A percentile compares a stretch with the other conserved stretches of the same genome.
Evolutionary conservation across 2,329 filamentous ascomycete species (phyloP).

Genomic region (Gremmenia infestans): DNA sequence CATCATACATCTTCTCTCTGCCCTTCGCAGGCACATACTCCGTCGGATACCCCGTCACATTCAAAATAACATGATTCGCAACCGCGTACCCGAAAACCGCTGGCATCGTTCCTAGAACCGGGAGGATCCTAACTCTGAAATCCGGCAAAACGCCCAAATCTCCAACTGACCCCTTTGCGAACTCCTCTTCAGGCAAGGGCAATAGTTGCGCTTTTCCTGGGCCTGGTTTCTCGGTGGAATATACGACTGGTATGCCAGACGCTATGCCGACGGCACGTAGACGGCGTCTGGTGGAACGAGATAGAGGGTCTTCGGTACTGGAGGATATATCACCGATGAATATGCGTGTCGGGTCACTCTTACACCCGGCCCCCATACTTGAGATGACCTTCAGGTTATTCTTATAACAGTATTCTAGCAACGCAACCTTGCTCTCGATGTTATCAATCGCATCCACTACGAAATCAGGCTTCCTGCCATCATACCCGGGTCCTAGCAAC

Average conservation of each 20-base stretch:
- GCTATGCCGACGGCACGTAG: constrained; percentile 70
- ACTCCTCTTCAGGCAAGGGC: constrained; percentile 83
- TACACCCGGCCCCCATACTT: constrained; percentile 94
- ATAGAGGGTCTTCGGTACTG: constrained; percentile 84
- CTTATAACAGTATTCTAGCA: constrained; percentile 82
- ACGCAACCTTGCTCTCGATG: constrained; percentile 89
- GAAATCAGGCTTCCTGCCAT: constrained; percentile 67
- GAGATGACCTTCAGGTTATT: constrained; percentile 79
- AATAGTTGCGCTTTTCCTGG: constrained; percentile 88
- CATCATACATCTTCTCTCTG: constrained; percentile 88
- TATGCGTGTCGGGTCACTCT: constrained; percentile 78
- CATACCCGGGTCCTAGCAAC: constrained; percentile 62
- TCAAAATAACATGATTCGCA: constrained; percentile 88
- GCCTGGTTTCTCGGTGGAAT: constrained; percentile 83
- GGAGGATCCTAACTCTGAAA: constrained; percentile 90
- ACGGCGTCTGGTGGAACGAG: constrained; percentile 73
- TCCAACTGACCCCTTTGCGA: constrained; percentile 75
- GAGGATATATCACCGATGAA: constrained; percentile 86
- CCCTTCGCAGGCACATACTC: constrained; percentile 79
- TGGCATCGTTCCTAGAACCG: constrained; percentile 94
- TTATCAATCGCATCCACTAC: constrained; percentile 99
- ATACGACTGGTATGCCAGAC: constrained; percentile 85
- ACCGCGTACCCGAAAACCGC: constrained; percentile 89
- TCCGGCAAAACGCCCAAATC: constrained; percentile 86
- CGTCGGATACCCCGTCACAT: constrained; percentile 74